phyloP scores from a whole-genome alignment of 31 red algal species.

The Porphyra umbilicalis region DNA sequence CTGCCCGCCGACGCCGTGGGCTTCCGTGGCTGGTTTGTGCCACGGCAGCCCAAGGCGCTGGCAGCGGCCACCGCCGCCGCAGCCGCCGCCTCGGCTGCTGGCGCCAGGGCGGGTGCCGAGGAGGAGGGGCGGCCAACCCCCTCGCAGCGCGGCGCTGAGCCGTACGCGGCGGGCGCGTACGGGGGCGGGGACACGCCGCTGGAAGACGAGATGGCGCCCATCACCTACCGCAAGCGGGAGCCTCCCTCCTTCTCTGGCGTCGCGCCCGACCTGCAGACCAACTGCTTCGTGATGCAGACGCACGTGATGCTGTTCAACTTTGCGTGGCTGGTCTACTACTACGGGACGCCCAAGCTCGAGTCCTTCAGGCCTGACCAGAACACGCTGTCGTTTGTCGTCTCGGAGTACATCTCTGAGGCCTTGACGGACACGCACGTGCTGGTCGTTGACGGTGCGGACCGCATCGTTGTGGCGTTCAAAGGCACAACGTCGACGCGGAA shows the following conservation, averaged over 20 bases:
- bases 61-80: background rate
- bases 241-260: slow-evolving; percentile 3
- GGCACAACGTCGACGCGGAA: slow-evolving; percentile 61
- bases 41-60: slow-evolving; percentile 22
- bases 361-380: slow-evolving; percentile 54
- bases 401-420: slow-evolving; percentile 19
- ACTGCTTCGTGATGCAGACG: slow-evolving; percentile 75
- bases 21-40: slow-evolving; percentile 46
- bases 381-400: slow-evolving; percentile 37
- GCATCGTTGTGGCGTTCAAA: slow-evolving; percentile 67
- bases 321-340: slow-evolving; percentile 78
- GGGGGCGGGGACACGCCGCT: background rate
- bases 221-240: slow-evolving; percentile 58
- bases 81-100: background rate
- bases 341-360: slow-evolving; percentile 59
- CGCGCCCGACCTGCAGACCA: slow-evolving; percentile 27
- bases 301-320: slow-evolving; percentile 77
- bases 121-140: background rate
- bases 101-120: too few relatives aligned
- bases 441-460: slow-evolving; percentile 54
- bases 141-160: background rate
- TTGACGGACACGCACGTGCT: slow-evolving; percentile 64
- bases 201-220: slow-evolving; percentile 38
- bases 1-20: slow-evolving; percentile 51
- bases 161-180: background rate